Conservation (phyloP, 1,139 yeast species). For the Pneumocystis carinii region DNA sequence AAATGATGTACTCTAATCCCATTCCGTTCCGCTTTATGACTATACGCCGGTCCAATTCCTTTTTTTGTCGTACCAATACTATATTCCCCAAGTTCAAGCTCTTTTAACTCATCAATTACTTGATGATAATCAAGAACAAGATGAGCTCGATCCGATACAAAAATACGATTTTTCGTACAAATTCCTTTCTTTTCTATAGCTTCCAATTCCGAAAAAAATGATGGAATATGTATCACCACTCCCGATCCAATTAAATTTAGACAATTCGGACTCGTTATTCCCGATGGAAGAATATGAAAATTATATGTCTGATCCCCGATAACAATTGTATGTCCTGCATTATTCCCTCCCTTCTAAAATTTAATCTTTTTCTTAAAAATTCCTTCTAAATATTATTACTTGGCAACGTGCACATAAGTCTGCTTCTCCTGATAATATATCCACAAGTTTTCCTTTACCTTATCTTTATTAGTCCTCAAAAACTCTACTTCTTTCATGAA, state of each 20-base stretch:
- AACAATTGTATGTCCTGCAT: constrained; percentile 97
- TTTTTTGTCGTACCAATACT: constrained; percentile 97
- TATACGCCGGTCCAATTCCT: constrained; percentile 97
- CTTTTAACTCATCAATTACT: constrained; percentile 87
- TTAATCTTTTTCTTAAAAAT: not conserved
- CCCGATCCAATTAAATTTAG: constrained; percentile 86
- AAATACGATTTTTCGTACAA: constrained; percentile 62
- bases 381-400: constrained; percentile 10
- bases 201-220: constrained; percentile 75
- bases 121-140: constrained; percentile 96
- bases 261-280: constrained; percentile 77
- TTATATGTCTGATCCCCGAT: constrained; percentile 79
- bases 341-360: constrained; percentile 68
- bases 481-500: not conserved
- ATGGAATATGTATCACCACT: constrained; percentile 89
- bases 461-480: not conserved
- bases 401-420: constrained; percentile 97
- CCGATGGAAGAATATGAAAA: constrained; percentile 97
- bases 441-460: constrained; percentile 90
- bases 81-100: constrained; percentile 73
- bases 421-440: constrained; percentile 77
- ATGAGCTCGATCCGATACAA: constrained; percentile 86
- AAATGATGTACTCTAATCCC: constrained; percentile 95
- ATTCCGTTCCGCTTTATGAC: constrained; percentile 92
- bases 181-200: constrained; percentile 66